Base-by-base conservation (phyloP, 1,139 yeast genomes). In the Insectozyma bohioensis region DNA sequence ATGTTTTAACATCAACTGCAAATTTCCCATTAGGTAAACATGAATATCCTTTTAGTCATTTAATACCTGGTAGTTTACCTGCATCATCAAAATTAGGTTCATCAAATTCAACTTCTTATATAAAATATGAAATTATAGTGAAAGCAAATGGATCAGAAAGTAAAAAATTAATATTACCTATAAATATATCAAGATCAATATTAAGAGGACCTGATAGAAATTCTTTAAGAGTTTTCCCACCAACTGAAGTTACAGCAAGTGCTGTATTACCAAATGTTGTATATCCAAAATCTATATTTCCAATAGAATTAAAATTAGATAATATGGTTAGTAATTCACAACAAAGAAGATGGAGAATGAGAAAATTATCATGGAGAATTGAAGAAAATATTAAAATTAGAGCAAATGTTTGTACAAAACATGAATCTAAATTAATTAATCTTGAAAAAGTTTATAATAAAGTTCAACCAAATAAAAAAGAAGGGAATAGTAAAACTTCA, bases 41-140 rank as follows among this genome's bases (percentile, higher is more conserved):
- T 49, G 88, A 86, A 2, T 92, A 86, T 53, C 99, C 98, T 2
- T 92, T 94, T 54, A 84, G 95, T n/a, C 90, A 88, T 56, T 62
- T 94, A 26, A 56, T 92, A 10, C 95, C 97, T 0, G 98, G 99
- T 0, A 68, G 84, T n/a, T 56, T 88, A 20, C 97, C 98, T 0
- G 88, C 95, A 1, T 75, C 95, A 1, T 67, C 85, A 11, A 65
- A 74, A 24, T 52, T 84, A 12, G 85, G 85, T 2, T 61, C 68
- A 3, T 64, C 79, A 4, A 65, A 72, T 28, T 65, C 80, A 3
- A 65, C 71, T 26, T 67, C 81, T 0, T 66, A 72, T 15, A 76
- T 94, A 31, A 75, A 74, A 46, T 92, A 94, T 59, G 86, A 81
- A 48, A 63, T 92, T 30, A 66, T 80, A 11, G 96, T 95, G 0